Evolutionary conservation across 2,329 filamentous ascomycete genomes (phyloP), one percentile per base, ranked within the genome.

Genomic region (Ophiostoma quercus): DNA sequence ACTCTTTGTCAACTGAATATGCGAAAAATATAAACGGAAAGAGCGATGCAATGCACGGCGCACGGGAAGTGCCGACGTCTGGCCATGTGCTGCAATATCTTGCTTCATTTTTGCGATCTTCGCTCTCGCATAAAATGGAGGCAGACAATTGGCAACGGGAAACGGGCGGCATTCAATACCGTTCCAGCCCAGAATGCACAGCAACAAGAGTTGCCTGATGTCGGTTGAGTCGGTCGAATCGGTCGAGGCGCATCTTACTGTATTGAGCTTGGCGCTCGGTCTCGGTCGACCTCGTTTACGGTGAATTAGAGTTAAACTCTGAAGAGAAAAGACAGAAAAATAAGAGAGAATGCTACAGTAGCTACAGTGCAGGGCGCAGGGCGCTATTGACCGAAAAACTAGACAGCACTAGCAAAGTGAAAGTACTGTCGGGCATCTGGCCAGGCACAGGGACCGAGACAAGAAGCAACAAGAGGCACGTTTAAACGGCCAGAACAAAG

Each of bases 181-280:
- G 47, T 19, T 29, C 7, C 51, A 1, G 9, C 3, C 14, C 7
- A 57, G 7, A 25, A 0, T 41, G 14, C 7, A 7, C 1, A 47
- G 16, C 16, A 47, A 47, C 6, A 47, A 47, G 6, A n/a, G 14
- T 57, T 57, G 51, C 51, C 51, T 57, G 51, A 57, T 57, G 51
- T 29, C 11, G 9, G 51, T 25, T n/a, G n/a, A n/a, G 51, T 29
- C 11, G 25, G 25, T 29, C 25, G 25, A 29, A 29, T 29, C 11
- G 9, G 51, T 14, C n/a, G 22, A 11, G 8, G 51, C 11, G 51
- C 51, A 57, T 57, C 22, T 22, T 25, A 25, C 51, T 57, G 51
- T 57, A 57, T 57, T 57, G 51, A 12, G 51, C n/a, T 57, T 57
- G 51, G 51, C 51, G 51, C 51, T 57, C n/a, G 51, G 51, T 57